A percentile compares a stretch with the other conserved stretches of the same genome.
phyloP scores from a whole-genome alignment of 257 asterid species.

The Leonotis leonurus region DNA sequence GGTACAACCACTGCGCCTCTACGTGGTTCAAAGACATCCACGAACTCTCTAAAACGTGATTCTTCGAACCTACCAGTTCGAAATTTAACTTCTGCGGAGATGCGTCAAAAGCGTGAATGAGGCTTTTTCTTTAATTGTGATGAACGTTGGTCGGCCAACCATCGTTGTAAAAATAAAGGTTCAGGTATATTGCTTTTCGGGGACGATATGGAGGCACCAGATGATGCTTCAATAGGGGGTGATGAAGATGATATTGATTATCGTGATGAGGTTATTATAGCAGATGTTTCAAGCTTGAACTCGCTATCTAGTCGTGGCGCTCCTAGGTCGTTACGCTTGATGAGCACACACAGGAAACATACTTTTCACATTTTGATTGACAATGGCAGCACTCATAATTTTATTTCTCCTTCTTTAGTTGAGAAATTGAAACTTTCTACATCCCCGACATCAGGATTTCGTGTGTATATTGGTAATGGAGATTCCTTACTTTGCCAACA shows the following conservation, averaged over 20 bases:
- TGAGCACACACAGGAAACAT: not conserved
- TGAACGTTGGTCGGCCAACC: not conserved
- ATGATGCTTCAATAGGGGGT: too few relatives aligned
- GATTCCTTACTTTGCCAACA: not conserved
- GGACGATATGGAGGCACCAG: too few relatives aligned
- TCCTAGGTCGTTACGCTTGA: not conserved
- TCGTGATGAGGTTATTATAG: not conserved
- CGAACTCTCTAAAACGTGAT: too few relatives aligned
- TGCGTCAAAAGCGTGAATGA: not conserved
- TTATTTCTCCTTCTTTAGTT: not conserved
- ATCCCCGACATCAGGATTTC: not conserved
- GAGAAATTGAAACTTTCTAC: not conserved
- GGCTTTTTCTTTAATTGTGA: not conserved
- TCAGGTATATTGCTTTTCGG: too few relatives aligned
- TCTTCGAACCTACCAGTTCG: too few relatives aligned
- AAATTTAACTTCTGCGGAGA: not conserved
- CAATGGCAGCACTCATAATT: not conserved
- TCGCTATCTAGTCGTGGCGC: not conserved
- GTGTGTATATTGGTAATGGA: not conserved
- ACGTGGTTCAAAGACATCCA: too few relatives aligned
- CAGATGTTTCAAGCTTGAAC: not conserved
- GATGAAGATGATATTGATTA: too few relatives aligned
- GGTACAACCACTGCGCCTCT: too few relatives aligned
- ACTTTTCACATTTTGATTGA: not conserved
- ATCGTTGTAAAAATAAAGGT: not conserved